Conservation (phyloP, 345 rosid species). For the Orychophragmus violaceus region DNA sequence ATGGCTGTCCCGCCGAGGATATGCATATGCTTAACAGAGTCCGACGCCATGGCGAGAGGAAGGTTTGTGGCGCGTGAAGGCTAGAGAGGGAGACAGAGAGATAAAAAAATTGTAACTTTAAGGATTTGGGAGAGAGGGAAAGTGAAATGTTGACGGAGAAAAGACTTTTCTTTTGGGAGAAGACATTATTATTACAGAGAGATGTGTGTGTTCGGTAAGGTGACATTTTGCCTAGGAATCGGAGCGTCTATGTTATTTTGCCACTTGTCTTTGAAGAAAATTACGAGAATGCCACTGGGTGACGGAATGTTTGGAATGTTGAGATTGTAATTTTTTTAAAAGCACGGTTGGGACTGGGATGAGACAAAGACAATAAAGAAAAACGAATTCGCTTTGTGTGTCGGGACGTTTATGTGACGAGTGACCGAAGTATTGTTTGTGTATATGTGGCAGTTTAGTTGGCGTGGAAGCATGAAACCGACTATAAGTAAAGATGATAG, state of each 20-base stretch:
- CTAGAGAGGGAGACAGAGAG: conserved; percentile 3
- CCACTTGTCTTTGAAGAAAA: not conserved
- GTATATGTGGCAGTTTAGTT: too few species aligned
- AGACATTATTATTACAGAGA: not conserved
- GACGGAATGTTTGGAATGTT: not conserved
- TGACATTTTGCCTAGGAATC: conserved; percentile 18
- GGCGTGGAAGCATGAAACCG: too few species aligned
- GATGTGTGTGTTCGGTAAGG: conserved; percentile 22
- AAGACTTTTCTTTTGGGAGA: not conserved
- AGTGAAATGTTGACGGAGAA: conserved; percentile 3
- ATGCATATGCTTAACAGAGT: conserved; percentile 44
- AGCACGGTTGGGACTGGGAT: too few species aligned
- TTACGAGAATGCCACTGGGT: conserved; percentile 16
- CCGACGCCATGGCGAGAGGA: conserved; percentile 41
- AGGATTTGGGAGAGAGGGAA: not conserved
- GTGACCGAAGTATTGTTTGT: too few species aligned
- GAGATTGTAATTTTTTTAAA: too few species aligned
- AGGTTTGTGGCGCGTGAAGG: conserved; percentile 26
- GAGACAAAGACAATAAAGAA: too few species aligned
- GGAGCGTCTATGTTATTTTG: not conserved
- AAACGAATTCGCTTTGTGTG: too few species aligned
- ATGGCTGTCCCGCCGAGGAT: conserved; percentile 30
- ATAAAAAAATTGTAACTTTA: not conserved
- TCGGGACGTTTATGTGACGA: too few species aligned
- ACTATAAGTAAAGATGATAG: too few species aligned